Base-by-base conservation (phyloP, 2,329 filamentous ascomycete species). In the Calonectria fujianensis region DNA sequence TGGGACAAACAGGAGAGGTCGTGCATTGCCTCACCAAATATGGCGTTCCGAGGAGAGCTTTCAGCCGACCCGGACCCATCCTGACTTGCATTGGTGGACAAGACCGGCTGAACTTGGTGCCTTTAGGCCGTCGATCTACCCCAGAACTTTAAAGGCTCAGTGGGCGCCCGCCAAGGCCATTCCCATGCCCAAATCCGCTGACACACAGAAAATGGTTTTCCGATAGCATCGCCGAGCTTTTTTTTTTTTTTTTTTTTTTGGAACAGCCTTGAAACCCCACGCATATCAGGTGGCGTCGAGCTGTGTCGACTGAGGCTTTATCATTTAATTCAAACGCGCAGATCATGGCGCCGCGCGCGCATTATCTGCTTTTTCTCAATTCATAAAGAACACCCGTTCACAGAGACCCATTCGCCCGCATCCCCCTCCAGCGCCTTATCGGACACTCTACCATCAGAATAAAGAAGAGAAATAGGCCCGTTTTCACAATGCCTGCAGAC, bases 101-200 rank as follows among this genome's bases (percentile, higher is more conserved):
- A n/a, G 3, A 29, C 64, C 29, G 57, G 69, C 69, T 65, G 61
- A 18, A 50, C 41, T 61, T 70, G 39, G 39, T 51, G 31, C 50
- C 64, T 57, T 52, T 20, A 24, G 41, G 29, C 66, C 59, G 71
- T 73, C 66, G 66, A 81, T 81, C 77, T 81, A 80, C 79, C 79
- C 79, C 79, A 75, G 79, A 81, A 75, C 61, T 57, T 73, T 73
- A 71, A 73, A 66, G 64, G 76, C 57, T 69, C 68, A 71, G 54
- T 29, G 69, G 66, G 75, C 79, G 77, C 75, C 67, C 76, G 78
- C 80, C 78, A 76, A 61, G 72, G 41, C 74, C 39, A 75, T 78
- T 81, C 74, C 74, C 69, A 80, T 81, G 77, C 68, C 78, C 76
- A 80, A 80, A 80, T 80, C 54, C 74, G 64, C 75, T 81, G 79